Evolutionary conservation across 176 grass and related monocot genomes (phyloP).

Genomic region (Dendrocalamus sinicus): DNA sequence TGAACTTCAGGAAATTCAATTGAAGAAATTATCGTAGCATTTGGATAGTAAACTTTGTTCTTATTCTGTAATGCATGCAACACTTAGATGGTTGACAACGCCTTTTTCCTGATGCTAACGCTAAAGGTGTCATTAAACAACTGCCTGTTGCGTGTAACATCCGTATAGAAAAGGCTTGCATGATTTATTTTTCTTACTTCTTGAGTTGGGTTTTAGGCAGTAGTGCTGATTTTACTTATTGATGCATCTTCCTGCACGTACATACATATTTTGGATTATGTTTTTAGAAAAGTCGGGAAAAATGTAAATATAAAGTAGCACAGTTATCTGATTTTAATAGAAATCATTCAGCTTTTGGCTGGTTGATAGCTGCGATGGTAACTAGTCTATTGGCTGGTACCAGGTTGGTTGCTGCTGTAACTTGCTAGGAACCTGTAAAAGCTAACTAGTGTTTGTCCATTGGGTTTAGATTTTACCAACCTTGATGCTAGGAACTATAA

Average conservation of each 20-base stretch:
- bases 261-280: neutral
- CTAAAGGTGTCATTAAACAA: neutral
- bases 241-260: neutral
- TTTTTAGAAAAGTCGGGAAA: neutral
- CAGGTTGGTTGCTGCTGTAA: neutral
- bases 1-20: neutral
- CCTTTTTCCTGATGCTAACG: neutral
- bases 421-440: neutral
- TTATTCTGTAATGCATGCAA: neutral
- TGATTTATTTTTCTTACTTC: neutral
- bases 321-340: neutral
- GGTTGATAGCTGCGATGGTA: neutral
- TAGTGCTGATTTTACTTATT: constrained; percentile 1
- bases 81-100: neutral
- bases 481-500: constrained; percentile 2
- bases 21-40: neutral
- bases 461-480: constrained; percentile 22
- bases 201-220: neutral
- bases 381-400: neutral
- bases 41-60: neutral
- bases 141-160: neutral
- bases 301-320: neutral
- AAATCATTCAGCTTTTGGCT: neutral
- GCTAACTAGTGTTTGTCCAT: neutral
- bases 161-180: neutral